phyloP scores from a whole-genome alignment of 768 basidiomycete genomes.

The Russula dissimulans region DNA sequence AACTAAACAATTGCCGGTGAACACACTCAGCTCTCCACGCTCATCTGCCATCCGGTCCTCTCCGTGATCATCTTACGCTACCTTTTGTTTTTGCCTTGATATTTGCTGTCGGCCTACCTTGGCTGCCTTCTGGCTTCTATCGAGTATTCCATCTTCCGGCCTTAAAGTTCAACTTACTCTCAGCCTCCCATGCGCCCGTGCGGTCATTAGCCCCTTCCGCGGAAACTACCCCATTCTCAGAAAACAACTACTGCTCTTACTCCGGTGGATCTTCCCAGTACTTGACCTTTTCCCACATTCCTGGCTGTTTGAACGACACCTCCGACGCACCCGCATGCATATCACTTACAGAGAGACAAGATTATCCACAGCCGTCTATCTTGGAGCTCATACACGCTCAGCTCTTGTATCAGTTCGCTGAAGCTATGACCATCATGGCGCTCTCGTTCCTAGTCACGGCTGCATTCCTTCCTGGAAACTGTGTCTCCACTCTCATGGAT shows the following conservation, averaged over 20 bases:
- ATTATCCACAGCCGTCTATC: neutral
- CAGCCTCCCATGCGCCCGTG: neutral
- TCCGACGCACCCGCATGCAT: neutral
- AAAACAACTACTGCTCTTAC: neutral
- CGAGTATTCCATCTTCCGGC: conserved; percentile 6
- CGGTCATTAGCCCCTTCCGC: neutral
- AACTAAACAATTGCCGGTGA: no score
- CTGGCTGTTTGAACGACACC: neutral
- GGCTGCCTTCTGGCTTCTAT: no score
- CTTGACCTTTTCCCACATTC: neutral
- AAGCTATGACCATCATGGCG: conserved; percentile 6
- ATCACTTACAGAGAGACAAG: neutral
- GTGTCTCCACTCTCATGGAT: conserved; percentile 1
- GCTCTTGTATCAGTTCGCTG: conserved; percentile 6
- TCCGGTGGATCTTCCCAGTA: neutral
- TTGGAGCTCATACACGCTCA: neutral
- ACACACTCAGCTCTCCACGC: no score
- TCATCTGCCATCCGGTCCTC: no score
- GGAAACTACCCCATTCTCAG: neutral
- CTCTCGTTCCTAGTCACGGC: conserved; percentile 7
- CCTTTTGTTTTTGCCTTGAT: conserved; percentile 12
- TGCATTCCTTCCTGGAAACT: neutral
- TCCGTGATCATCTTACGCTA: neutral
- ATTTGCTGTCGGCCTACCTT: conserved; percentile 10
- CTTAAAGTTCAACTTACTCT: conserved; percentile 5